These are phyloP conservation scores for Metschnikowia sp. DNA, from an alignment of 805 yeast genomes.

Conservation along the genomic window DNA sequence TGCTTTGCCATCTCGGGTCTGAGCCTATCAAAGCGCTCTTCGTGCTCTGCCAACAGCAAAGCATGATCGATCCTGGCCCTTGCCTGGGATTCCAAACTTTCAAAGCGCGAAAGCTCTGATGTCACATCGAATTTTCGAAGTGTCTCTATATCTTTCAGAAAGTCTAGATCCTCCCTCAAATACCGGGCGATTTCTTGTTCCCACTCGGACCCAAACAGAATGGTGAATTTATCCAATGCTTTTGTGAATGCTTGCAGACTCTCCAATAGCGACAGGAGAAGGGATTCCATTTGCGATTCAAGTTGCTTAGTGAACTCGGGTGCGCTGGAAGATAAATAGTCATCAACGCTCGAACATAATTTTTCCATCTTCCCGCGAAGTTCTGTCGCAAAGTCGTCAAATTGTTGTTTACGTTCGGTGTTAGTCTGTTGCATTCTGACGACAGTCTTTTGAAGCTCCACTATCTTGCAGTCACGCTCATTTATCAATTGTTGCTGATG, in stretches of 20 bases:
- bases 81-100: not conserved
- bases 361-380: no score
- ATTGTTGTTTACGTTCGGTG: no score
- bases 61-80: not conserved
- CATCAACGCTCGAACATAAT: no score
- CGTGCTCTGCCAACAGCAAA: not conserved
- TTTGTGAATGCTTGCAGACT: not conserved
- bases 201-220: not conserved
- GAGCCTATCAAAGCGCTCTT: not conserved
- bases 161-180: not conserved
- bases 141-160: not conserved
- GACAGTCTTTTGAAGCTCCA: no score
- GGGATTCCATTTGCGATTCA: no score
- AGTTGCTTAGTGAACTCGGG: no score
- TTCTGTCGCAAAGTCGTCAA: no score
- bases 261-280: no score
- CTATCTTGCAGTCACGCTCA: no score
- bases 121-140: not conserved
- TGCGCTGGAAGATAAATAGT: no score
- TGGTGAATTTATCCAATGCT: not conserved
- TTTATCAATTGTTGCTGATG: no score
- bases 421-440: no score
- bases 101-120: conserved; percentile 1
- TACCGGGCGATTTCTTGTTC: not conserved
- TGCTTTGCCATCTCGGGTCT: not conserved